A percentile compares a stretch with the other conserved stretches of the same genome.
Evolutionary conservation across 2,329 filamentous ascomycete species (phyloP).

Genomic region (Fusarium sp.): DNA sequence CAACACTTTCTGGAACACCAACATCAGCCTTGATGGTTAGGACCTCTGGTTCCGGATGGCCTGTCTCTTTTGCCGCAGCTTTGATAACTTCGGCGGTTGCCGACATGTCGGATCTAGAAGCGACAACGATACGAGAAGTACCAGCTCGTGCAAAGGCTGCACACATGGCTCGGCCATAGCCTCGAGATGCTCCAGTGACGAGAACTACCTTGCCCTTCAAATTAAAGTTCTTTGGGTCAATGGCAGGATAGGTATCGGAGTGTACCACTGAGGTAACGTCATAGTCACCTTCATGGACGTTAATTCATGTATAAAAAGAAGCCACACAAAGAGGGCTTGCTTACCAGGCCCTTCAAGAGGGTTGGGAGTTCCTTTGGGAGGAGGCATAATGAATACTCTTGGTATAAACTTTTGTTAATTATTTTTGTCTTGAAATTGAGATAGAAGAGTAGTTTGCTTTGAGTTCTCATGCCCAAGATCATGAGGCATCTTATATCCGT

Average conservation of each 20-base stretch:
- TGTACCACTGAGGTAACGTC: not conserved
- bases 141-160: not conserved
- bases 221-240: constrained; percentile 4
- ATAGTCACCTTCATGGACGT: not conserved
- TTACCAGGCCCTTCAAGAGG: constrained; percentile 15
- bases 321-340: rapidly evolving
- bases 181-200: constrained; percentile 14
- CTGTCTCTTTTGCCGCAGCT: not conserved
- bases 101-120: constrained; percentile 5
- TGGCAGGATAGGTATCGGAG: constrained; percentile 5
- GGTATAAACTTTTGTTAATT: not conserved
- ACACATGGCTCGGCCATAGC: constrained; percentile 13
- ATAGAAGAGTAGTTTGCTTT: not conserved
- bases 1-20: constrained; percentile 1
- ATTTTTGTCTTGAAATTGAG: no score
- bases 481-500: not conserved
- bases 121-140: not conserved
- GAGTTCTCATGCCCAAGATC: not conserved
- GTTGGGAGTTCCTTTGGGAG: constrained; percentile 1
- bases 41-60: not conserved
- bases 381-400: not conserved
- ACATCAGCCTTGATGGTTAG: constrained; percentile 3
- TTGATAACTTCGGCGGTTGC: not conserved
- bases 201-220: constrained; percentile 1
- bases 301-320: rapidly evolving